Evolutionary conservation across 1,284 basidiomycete species (phyloP), one percentile per base, ranked within the genome.

Genomic region (Ceratobasidium sp.): DNA sequence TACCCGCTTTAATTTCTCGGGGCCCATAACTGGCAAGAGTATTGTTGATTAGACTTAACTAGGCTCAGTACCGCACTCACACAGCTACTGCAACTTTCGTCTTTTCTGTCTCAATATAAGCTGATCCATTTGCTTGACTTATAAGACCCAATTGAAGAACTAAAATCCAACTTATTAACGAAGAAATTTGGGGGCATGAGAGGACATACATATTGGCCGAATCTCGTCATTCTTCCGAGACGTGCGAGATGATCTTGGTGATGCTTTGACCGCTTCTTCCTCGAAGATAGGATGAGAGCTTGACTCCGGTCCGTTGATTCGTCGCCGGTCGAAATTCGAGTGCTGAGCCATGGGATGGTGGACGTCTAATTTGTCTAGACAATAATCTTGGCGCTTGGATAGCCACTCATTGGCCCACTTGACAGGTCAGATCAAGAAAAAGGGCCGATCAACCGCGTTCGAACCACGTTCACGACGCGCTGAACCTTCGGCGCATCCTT

Each of bases 41-140:
- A 20, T 26, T 28, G 39, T 64, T 64, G 23, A 63, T 51, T 51
- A 28, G 18, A 49, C 23, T n/a, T 13, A n/a, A 53, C n/a, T 4
- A 49, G 33, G 68, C 61, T 51, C 7, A 5, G 86, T 10, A 58
- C 15, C 6, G n/a, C 20, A 84, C 92, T 82, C 82, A 97, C 94
- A 98, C 95, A 60, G 97, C 96, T 84, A 96, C 98, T 2, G 96
- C 96, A 81, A 99, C 91, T 87, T 99, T 99, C 0, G 95, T 94
- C 82, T 89, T 89, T 79, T 91, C 94, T 15, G 92, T 94, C 86
- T 99, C 97, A 81, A 99, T 93, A 84, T 98, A 99, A 12, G 95
- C 95, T 58, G 96, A 97, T 0, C 97, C 97, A 82, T 96, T 97
- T 1, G 97, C 97, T 85, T 97, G 96, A 78, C 88, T 94, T 69